phyloP scores from a whole-genome alignment of 495 filamentous ascomycete genomes.

The Rhypophila decipiens region DNA sequence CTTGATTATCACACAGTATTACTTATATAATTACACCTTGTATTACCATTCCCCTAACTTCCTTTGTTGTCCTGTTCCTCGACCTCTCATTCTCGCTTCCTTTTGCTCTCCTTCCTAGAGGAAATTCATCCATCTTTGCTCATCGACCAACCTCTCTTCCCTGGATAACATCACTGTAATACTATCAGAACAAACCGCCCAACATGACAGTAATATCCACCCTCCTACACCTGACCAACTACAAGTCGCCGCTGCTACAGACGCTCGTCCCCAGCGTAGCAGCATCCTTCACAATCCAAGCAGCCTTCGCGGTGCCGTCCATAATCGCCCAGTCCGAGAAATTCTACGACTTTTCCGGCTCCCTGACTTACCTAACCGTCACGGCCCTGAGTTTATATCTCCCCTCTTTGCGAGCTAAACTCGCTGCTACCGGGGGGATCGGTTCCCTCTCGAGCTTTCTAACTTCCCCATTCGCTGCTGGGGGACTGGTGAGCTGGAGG shows the following conservation, averaged over 20 bases:
- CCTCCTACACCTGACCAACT: slow-evolving; percentile 52
- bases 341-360: slow-evolving; percentile 61
- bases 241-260: slow-evolving; percentile 51
- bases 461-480: slow-evolving; percentile 38
- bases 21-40: too few relatives aligned
- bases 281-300: slow-evolving; percentile 50
- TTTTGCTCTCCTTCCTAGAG: too few relatives aligned
- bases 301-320: slow-evolving; percentile 52
- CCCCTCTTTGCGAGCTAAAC: slow-evolving; percentile 45
- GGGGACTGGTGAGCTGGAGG: slow-evolving; percentile 52
- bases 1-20: too few relatives aligned
- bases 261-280: slow-evolving; percentile 53
- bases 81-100: too few relatives aligned
- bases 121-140: too few relatives aligned
- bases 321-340: slow-evolving; percentile 50
- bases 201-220: slow-evolving; percentile 43
- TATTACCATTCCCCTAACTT: too few relatives aligned
- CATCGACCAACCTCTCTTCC: too few relatives aligned
- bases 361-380: slow-evolving; percentile 54
- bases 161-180: too few relatives aligned
- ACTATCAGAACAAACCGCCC: too few relatives aligned
- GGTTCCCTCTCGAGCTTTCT: slow-evolving; percentile 11
- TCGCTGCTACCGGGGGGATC: slow-evolving; percentile 24
- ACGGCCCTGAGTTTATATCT: slow-evolving; percentile 52
- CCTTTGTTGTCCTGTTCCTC: too few relatives aligned